These are phyloP conservation scores for Amphibolis antarctica DNA, from an alignment of 106 monocot genomes.

Conservation along the genomic window DNA sequence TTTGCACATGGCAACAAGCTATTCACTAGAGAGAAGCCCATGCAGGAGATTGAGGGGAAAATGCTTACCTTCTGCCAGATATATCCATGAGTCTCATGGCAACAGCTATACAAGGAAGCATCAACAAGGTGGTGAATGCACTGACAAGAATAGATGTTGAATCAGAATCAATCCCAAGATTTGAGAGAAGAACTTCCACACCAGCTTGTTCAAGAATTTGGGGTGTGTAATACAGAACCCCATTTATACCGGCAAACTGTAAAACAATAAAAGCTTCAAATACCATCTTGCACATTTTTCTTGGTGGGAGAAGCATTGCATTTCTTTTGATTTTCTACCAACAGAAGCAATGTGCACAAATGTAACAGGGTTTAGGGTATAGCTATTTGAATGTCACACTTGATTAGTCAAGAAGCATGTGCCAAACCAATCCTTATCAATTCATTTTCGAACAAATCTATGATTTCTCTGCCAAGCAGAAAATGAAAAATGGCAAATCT, in stretches of 20 bases:
- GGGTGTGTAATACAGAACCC: constrained; percentile 25
- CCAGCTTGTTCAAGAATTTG: constrained; percentile 29
- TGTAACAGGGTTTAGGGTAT: too few species aligned
- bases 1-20: too few species aligned
- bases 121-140: constrained; percentile 18
- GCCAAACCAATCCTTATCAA: too few species aligned
- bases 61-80: constrained; percentile 18
- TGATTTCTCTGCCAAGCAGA: too few species aligned
- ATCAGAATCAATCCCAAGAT: constrained; percentile 20
- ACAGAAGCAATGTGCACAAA: too few species aligned
- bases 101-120: constrained; percentile 24
- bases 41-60: neutral
- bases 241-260: constrained; percentile 30
- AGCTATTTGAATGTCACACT: too few species aligned
- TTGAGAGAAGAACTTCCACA: constrained; percentile 18
- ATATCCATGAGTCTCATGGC: constrained; percentile 30
- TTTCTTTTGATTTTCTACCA: too few species aligned
- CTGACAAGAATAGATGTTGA: constrained; percentile 21
- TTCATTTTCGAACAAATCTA: too few species aligned
- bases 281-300: neutral
- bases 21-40: neutral
- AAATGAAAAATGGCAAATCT: too few species aligned
- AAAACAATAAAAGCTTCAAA: neutral
- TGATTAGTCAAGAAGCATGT: too few species aligned
- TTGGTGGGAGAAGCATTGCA: too few species aligned